phyloP scores from a whole-genome alignment of 1,284 basidiomycete genomes.

The Ganoderma lucidum region DNA sequence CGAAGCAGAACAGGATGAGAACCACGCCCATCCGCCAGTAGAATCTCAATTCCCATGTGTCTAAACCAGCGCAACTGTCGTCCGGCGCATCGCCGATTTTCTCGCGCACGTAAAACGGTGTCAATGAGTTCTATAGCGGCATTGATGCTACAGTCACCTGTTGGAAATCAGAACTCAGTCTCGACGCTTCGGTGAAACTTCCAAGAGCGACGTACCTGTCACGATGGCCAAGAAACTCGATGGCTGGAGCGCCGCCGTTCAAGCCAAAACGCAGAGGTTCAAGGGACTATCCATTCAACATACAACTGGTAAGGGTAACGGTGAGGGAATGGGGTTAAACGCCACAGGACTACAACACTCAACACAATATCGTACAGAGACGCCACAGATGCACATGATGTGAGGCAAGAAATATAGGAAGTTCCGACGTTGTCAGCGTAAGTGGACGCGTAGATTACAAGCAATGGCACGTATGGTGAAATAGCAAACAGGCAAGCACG shows the following conservation, averaged over 20 bases:
- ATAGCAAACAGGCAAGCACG: conserved; percentile 10
- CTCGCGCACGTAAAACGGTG: conserved; percentile 19
- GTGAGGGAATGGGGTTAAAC: neutral
- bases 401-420: neutral
- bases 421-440: neutral
- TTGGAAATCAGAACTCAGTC: neutral
- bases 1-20: neutral
- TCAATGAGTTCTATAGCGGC: conserved; percentile 13
- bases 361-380: conserved; percentile 5
- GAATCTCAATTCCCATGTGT: conserved; percentile 3
- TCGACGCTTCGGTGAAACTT: conserved; percentile 4
- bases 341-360: neutral
- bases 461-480: conserved; percentile 13
- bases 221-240: neutral
- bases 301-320: neutral
- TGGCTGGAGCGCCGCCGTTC: neutral
- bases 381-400: neutral
- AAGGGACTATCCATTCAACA: neutral
- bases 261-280: neutral
- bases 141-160: conserved; percentile 18
- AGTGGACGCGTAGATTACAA: conserved; percentile 17
- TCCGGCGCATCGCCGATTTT: conserved; percentile 8
- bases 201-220: conserved; percentile 9
- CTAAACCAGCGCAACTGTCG: conserved; percentile 9
- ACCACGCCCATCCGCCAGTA: neutral